Evolutionary conservation across 202 grass and related monocot genomes (phyloP).

Genomic region (Zoysia matrella): DNA sequence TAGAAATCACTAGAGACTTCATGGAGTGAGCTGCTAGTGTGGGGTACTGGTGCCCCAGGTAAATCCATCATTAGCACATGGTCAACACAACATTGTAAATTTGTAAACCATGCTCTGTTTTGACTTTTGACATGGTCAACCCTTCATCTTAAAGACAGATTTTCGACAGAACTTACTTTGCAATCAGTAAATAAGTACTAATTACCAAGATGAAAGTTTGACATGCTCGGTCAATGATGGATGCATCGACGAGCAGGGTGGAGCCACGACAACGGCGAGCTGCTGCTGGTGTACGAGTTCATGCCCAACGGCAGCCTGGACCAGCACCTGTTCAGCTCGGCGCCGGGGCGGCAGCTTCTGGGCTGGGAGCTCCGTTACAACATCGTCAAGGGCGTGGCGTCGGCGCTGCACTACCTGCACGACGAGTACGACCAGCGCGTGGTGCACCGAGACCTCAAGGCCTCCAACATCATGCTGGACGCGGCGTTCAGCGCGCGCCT

Average conservation of each 20-base stretch:
- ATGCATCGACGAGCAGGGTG: constrained; percentile 50
- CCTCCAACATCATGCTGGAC: constrained; percentile 87
- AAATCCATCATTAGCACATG: no score
- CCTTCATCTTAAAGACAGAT: no score
- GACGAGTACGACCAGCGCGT: constrained; percentile 85
- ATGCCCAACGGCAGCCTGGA: constrained; percentile 92
- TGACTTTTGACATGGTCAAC: no score
- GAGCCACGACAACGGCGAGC: constrained; percentile 73
- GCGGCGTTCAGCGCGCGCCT: constrained; percentile 74
- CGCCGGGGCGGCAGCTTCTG: constrained; percentile 30
- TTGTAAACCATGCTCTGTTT: no score
- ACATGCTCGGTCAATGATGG: neutral
- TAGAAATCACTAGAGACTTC: no score
- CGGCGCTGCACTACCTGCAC: constrained; percentile 85
- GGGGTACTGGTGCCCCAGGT: no score
- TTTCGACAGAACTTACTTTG: no score
- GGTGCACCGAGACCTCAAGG: constrained; percentile 86
- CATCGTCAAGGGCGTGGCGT: constrained; percentile 63
- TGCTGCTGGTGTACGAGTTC: constrained; percentile 84
- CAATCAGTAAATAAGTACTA: no score
- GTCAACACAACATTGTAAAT: no score
- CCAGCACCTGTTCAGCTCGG: constrained; percentile 59
- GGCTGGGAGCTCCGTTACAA: constrained; percentile 72
- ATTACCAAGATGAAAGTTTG: neutral
- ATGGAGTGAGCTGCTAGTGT: no score